A percentile compares a stretch with the other conserved stretches of the same genome.
Evolutionary conservation across 331 rosid species (phyloP).

Genomic region (Prunus yedoensis): DNA sequence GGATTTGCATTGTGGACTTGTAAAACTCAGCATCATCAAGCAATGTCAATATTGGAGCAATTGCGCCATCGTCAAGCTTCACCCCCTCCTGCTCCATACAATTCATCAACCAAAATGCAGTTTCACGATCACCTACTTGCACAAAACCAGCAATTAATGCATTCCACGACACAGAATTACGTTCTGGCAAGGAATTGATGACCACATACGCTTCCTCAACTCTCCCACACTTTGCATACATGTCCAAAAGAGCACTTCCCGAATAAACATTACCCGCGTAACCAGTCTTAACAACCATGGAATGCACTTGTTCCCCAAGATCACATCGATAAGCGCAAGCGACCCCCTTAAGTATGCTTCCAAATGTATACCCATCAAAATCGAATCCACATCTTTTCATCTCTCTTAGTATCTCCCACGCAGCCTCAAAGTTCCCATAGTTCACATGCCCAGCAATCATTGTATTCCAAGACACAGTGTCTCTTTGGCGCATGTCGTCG

Average conservation of each 20-base stretch:
- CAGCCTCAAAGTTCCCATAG: conserved; percentile 28
- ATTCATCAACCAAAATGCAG: conserved; percentile 46
- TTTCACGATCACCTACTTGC: conserved; percentile 40
- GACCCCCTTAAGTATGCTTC: conserved; percentile 67
- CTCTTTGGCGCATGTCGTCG: conserved; percentile 59
- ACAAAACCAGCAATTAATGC: conserved; percentile 65
- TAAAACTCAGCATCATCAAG: conserved; percentile 52
- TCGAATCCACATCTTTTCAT: conserved; percentile 51
- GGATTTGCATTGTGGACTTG: conserved; percentile 47
- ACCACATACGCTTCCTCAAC: conserved; percentile 56
- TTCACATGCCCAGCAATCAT: conserved; percentile 51
- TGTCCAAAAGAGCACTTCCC: conserved; percentile 75
- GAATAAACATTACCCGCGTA: conserved; percentile 43
- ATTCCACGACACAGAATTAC: conserved; percentile 68
- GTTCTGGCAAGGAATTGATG: conserved; percentile 44
- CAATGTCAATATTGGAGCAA: conserved; percentile 75
- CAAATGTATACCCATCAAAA: conserved; percentile 61
- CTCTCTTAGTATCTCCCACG: conserved; percentile 41
- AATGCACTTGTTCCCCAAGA: conserved; percentile 66
- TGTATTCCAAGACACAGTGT: conserved; percentile 79
- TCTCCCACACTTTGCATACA: conserved; percentile 83
- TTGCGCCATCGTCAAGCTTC: conserved; percentile 61
- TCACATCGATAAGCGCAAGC: conserved; percentile 32
- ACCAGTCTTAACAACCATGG: conserved; percentile 57
- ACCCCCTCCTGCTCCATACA: conserved; percentile 59